These are phyloP conservation scores for Xylariaceae sp. DNA, from an alignment of 2,329 filamentous ascomycete species.

Conservation along the genomic window DNA sequence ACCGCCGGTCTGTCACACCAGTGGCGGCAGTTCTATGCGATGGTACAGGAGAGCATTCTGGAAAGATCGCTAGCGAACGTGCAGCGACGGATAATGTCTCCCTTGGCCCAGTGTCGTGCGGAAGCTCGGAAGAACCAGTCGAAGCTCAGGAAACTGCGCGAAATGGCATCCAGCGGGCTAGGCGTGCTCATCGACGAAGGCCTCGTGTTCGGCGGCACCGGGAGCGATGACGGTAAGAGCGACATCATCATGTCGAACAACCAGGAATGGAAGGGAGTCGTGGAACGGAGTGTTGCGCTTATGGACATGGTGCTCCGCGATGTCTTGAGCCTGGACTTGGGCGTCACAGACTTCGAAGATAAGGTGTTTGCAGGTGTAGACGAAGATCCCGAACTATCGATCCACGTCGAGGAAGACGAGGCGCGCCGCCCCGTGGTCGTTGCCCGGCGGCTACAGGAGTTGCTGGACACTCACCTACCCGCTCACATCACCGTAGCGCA, in stretches of 20 bases:
- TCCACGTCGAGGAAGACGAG: slow-evolving; percentile 44
- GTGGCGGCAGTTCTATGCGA: slow-evolving; percentile 70
- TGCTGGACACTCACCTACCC: slow-evolving; percentile 66
- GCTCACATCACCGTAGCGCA: slow-evolving; percentile 56
- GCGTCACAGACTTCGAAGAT: slow-evolving; percentile 60
- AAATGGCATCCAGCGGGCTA: slow-evolving; percentile 79
- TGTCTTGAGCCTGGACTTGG: slow-evolving; percentile 57
- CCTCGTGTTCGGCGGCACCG: slow-evolving; percentile 59
- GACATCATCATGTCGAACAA: slow-evolving; percentile 39
- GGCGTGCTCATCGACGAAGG: slow-evolving; percentile 86
- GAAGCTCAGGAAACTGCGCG: slow-evolving; percentile 63
- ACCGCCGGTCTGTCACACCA: slow-evolving; percentile 41
- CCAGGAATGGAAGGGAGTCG: slow-evolving; percentile 61
- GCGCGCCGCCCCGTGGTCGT: slow-evolving; percentile 52
- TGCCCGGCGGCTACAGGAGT: slow-evolving; percentile 59
- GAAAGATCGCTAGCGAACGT: slow-evolving; percentile 68
- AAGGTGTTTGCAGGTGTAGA: slow-evolving; percentile 59
- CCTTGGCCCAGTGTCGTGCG: slow-evolving; percentile 67
- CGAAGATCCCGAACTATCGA: slow-evolving; percentile 53
- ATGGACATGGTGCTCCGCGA: slow-evolving; percentile 82
- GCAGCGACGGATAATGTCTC: slow-evolving; percentile 67
- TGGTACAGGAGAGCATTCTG: slow-evolving; percentile 69
- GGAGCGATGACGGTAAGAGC: slow-evolving; percentile 48
- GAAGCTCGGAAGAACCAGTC: slow-evolving; percentile 72
- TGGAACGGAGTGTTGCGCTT: slow-evolving; percentile 74